phyloP scores from a whole-genome alignment of 805 yeast species.

The Teunomyces tritomae region DNA sequence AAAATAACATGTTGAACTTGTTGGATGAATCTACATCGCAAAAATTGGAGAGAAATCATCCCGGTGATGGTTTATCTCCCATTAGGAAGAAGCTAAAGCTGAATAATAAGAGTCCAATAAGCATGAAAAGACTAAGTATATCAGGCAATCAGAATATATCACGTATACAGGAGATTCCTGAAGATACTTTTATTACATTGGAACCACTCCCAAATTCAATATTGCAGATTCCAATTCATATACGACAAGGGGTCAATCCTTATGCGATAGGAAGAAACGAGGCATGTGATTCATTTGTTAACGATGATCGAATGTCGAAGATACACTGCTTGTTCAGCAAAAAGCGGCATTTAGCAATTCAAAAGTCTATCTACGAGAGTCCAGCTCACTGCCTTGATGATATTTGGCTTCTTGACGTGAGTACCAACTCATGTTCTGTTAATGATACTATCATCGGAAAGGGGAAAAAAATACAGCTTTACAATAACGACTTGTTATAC shows the following conservation, averaged over 20 bases:
- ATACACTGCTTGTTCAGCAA: slow-evolving; percentile 71
- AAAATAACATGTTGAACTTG: slow-evolving; percentile 18
- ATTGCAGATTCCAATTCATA: slow-evolving; percentile 45
- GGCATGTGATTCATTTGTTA: slow-evolving; percentile 56
- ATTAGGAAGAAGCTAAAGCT: not conserved
- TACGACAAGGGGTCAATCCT: slow-evolving; percentile 67
- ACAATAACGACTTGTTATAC: slow-evolving; percentile 63
- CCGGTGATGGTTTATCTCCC: slow-evolving; percentile 4
- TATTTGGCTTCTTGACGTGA: slow-evolving; percentile 75
- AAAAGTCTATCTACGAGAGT: slow-evolving; percentile 54
- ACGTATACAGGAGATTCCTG: slow-evolving; percentile 31
- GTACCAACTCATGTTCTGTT: slow-evolving; percentile 77
- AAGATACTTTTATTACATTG: slow-evolving; percentile 58
- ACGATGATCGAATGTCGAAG: slow-evolving; percentile 79
- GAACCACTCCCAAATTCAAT: slow-evolving; percentile 34
- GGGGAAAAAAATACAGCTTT: slow-evolving; percentile 59
- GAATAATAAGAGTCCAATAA: slow-evolving; percentile 5
- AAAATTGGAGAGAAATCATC: not conserved
- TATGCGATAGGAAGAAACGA: slow-evolving; percentile 73
- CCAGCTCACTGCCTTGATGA: slow-evolving; percentile 75
- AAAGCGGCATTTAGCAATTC: slow-evolving; percentile 56
- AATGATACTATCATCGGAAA: slow-evolving; percentile 59
- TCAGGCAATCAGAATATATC: not conserved
- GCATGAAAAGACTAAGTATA: not conserved
- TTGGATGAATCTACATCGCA: slow-evolving; percentile 9